Percentiles rank a stretch among this genome's conserved stretches.
Evolutionary conservation across 2,329 filamentous ascomycete species (phyloP).

Genomic region (Basipetospora sp.): DNA sequence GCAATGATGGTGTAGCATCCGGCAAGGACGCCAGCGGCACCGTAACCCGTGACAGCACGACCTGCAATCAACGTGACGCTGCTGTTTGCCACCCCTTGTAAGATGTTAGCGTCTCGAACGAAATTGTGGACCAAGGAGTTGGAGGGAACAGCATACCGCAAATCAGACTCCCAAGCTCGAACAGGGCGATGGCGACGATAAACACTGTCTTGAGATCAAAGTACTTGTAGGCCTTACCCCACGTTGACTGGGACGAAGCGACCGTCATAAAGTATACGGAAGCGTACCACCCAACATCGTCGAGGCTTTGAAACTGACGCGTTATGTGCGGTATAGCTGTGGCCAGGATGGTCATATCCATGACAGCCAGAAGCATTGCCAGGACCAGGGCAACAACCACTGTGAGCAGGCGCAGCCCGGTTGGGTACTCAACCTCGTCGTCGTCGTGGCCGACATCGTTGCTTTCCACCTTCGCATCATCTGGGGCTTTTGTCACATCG

Average conservation of each 20-base stretch:
- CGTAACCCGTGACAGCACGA: slow-evolving; percentile 32
- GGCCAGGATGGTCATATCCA: slow-evolving; percentile 23
- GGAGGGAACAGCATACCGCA: slow-evolving; percentile 22
- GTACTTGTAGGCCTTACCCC: slow-evolving; percentile 30
- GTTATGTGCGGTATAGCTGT: slow-evolving; percentile 31
- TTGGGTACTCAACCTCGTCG: no score
- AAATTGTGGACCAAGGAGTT: slow-evolving; percentile 25
- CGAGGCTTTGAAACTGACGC: slow-evolving; percentile 26
- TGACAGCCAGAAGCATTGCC: no score
- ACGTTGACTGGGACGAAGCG: slow-evolving; percentile 30
- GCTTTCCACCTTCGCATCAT: no score
- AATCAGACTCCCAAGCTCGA: slow-evolving; percentile 39
- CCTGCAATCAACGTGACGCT: slow-evolving; percentile 35
- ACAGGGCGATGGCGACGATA: slow-evolving; percentile 32
- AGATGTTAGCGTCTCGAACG: slow-evolving; percentile 27
- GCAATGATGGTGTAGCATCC: slow-evolving; percentile 28
- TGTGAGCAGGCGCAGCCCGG: no score
- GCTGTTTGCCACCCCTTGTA: slow-evolving; percentile 21
- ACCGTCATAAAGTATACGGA: slow-evolving; percentile 38
- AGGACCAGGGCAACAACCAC: no score
- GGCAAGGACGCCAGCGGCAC: slow-evolving; percentile 32
- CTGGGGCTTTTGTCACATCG: no score
- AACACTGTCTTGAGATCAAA: slow-evolving; percentile 34
- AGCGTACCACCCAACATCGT: slow-evolving; percentile 37
- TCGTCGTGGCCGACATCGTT: no score